Evolutionary conservation across 495 filamentous ascomycete species (phyloP).

Genomic region (Paragyromitra xinjiangensis): DNA sequence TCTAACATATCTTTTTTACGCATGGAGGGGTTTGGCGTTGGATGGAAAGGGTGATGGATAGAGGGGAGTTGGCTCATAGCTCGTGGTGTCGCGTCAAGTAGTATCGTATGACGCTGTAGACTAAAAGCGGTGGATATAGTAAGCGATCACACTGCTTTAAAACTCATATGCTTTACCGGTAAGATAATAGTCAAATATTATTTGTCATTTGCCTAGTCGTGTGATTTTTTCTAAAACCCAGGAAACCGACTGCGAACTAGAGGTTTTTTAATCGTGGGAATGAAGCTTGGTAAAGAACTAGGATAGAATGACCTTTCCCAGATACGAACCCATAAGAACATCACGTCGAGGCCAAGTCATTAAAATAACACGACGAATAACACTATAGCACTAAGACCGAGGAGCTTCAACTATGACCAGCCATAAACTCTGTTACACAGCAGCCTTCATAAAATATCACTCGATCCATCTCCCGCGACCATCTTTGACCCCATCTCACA

Average conservation of each 20-base stretch:
- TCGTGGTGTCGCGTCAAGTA: not conserved
- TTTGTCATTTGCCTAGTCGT: not conserved
- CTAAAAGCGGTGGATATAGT: not conserved
- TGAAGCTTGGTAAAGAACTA: not conserved
- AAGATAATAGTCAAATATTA: too few species aligned
- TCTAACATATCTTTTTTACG: slow-evolving; percentile 17
- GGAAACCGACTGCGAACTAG: not conserved
- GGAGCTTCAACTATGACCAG: not conserved
- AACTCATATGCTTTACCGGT: not conserved
- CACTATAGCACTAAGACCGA: not conserved
- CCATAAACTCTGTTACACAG: not conserved
- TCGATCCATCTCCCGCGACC: not conserved
- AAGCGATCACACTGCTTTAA: not conserved
- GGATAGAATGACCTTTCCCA: not conserved
- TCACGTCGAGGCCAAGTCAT: not conserved
- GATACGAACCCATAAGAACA: not conserved
- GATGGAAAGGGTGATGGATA: not conserved
- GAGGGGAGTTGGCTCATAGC: not conserved
- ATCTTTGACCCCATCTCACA: not conserved
- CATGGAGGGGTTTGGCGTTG: not conserved
- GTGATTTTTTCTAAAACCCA: not conserved
- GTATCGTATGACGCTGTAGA: not conserved
- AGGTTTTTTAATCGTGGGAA: not conserved
- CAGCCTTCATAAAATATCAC: not conserved
- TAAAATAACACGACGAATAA: not conserved